These are phyloP conservation scores for Entomortierella parvispora DNA, from an alignment of 192 early-diverging fungal genomes.

Conservation along the genomic window DNA sequence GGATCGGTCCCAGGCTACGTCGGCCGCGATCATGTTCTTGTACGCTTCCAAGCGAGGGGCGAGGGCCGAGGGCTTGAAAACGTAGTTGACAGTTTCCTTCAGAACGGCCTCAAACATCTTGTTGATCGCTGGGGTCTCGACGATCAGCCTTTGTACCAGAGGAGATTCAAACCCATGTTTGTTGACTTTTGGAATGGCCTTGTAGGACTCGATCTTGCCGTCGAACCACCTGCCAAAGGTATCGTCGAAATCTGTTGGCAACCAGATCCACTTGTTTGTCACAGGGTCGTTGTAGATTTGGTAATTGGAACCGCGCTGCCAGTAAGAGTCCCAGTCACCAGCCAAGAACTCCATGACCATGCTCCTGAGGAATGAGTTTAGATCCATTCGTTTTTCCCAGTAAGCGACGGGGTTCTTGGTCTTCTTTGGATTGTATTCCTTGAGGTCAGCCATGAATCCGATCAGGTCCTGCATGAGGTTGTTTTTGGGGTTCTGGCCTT, in stretches of 20 bases:
- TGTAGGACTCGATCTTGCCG: slow-evolving; percentile 26
- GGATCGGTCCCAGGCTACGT: slow-evolving; percentile 54
- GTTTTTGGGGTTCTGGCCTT: slow-evolving; percentile 25
- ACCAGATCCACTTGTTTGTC: slow-evolving; percentile 51
- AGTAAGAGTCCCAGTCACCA: slow-evolving; percentile 54
- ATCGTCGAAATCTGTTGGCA: slow-evolving; percentile 58
- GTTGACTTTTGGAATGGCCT: slow-evolving; percentile 37
- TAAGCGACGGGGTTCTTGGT: slow-evolving; percentile 14
- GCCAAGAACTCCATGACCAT: slow-evolving; percentile 54
- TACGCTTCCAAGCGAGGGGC: slow-evolving; percentile 45
- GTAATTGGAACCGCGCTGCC: slow-evolving; percentile 54
- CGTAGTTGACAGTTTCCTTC: slow-evolving; percentile 51
- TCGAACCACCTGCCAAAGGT: slow-evolving; percentile 51
- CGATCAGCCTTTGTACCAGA: slow-evolving; percentile 40
- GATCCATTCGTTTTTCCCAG: slow-evolving; percentile 40
- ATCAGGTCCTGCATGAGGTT: slow-evolving; percentile 40
- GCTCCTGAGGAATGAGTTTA: slow-evolving; percentile 34
- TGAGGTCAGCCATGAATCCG: slow-evolving; percentile 44
- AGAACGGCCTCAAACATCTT: slow-evolving; percentile 49
- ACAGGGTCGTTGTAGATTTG: slow-evolving; percentile 52
- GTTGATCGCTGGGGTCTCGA: slow-evolving; percentile 48
- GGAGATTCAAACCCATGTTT: slow-evolving; percentile 24
- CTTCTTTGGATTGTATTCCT: slow-evolving; percentile 27
- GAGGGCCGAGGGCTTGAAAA: slow-evolving; percentile 55
- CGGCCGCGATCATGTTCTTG: slow-evolving; percentile 51